phyloP scores from a whole-genome alignment of 192 early-diverging fungal species.

The Martensiomyces pterosporus region DNA sequence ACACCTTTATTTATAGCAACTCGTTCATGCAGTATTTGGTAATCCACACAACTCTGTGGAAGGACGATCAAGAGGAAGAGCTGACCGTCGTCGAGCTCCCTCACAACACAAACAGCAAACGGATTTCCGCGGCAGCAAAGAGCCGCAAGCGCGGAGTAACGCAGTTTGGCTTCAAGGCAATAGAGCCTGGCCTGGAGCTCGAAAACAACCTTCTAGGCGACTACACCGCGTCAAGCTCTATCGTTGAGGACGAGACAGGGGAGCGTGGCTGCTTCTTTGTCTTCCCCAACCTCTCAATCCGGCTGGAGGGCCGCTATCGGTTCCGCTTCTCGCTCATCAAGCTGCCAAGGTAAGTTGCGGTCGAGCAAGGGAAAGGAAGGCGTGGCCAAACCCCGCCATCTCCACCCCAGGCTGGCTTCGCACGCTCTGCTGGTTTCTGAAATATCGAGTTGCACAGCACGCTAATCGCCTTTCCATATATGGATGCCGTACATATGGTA shows the following conservation, averaged over 20 bases:
- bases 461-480: too few relatives aligned
- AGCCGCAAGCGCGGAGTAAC: conserved; percentile 47
- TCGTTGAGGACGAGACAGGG: conserved; percentile 47
- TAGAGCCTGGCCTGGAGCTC: conserved; percentile 34
- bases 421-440: too few relatives aligned
- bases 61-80: conserved; percentile 29
- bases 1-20: conserved; percentile 14
- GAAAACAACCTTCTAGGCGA: conserved; percentile 47
- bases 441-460: too few relatives aligned
- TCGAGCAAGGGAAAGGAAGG: too few relatives aligned
- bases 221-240: conserved; percentile 34
- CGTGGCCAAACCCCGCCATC: too few relatives aligned
- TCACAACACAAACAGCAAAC: conserved; percentile 48
- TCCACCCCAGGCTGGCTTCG: too few relatives aligned
- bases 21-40: conserved; percentile 47
- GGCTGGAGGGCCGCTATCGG: conserved; percentile 67
- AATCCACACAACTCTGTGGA: conserved; percentile 49
- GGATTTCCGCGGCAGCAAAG: conserved; percentile 48
- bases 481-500: neutral
- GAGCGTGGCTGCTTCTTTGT: conserved; percentile 72
- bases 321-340: conserved; percentile 68
- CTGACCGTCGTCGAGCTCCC: conserved; percentile 42
- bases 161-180: conserved; percentile 22
- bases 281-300: conserved; percentile 72
- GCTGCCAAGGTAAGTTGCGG: conserved; percentile 53